Percentiles rank a stretch among this genome's conserved stretches.
These are phyloP conservation scores for Torulaspora gathmanii DNA, from an alignment of 805 yeast genomes.

Conservation along the genomic window DNA sequence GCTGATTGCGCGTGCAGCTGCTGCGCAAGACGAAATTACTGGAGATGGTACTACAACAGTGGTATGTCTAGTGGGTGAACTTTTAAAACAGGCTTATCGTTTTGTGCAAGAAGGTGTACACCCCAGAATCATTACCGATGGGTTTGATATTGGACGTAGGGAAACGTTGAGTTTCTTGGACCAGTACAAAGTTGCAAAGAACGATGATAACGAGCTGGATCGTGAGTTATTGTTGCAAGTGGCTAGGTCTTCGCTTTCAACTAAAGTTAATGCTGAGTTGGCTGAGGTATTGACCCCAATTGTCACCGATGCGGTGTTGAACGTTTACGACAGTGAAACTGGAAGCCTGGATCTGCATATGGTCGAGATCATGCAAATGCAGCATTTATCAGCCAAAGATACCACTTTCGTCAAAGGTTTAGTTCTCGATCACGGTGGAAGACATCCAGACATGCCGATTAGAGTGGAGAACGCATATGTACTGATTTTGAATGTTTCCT, in stretches of 20 bases:
- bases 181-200: conserved; percentile 50
- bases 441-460: conserved; percentile 99
- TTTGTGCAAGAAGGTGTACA: conserved; percentile 91
- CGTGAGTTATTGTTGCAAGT: conserved; percentile 88
- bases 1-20: conserved; percentile 93
- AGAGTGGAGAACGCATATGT: conserved; percentile 77
- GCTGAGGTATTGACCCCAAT: conserved; percentile 84
- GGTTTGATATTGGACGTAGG: conserved; percentile 85
- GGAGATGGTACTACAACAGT: conserved; percentile 99
- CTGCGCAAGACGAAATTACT: conserved; percentile 98
- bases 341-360: conserved; percentile 78
- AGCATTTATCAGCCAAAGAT: conserved; percentile 79
- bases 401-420: conserved; percentile 81
- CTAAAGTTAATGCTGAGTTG: conserved; percentile 76
- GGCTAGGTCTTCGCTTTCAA: conserved; percentile 81
- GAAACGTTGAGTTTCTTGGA: conserved; percentile 68
- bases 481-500: conserved; percentile 83
- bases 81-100: conserved; percentile 90
- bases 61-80: conserved; percentile 87
- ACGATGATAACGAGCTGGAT: conserved; percentile 47
- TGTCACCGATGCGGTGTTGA: conserved; percentile 91
- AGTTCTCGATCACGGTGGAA: conserved; percentile 95
- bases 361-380: conserved; percentile 99
- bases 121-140: conserved; percentile 91
- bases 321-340: conserved; percentile 54